phyloP scores from a whole-genome alignment of 768 basidiomycete species.

The Hygrophorus russula region DNA sequence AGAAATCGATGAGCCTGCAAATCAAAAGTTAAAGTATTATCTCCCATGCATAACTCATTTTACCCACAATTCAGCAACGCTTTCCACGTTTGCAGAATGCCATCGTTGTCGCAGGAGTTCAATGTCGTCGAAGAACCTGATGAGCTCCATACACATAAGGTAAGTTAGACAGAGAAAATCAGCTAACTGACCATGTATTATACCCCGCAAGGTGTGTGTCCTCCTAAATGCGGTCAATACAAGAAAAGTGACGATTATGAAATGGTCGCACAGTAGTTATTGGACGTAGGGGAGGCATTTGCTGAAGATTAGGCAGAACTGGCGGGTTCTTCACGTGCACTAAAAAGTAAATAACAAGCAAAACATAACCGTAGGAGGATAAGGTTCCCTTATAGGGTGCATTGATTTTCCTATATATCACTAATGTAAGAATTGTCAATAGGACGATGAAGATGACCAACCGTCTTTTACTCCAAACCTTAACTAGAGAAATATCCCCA shows the following conservation, averaged over 20 bases:
- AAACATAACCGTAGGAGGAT: conserved; percentile 94
- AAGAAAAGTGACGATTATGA: background rate
- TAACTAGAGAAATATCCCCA: conserved; percentile 46
- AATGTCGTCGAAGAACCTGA: conserved; percentile 95
- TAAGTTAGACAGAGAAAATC: background rate
- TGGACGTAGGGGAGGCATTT: conserved; percentile 84
- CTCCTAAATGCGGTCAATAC: conserved; percentile 34
- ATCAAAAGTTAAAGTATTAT: conserved; percentile 6
- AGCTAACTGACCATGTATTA: conserved; percentile 58
- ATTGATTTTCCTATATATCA: conserved; percentile 75
- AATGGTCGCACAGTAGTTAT: conserved; percentile 54
- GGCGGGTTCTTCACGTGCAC: conserved; percentile 97
- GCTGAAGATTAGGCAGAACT: conserved; percentile 91
- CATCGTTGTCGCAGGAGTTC: conserved; percentile 85
- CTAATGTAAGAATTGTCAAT: conserved; percentile 4
- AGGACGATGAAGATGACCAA: conserved; percentile 17
- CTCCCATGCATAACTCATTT: background rate
- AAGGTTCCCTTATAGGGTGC: conserved; percentile 96
- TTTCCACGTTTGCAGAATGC: conserved; percentile 89
- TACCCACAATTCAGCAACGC: conserved; percentile 86
- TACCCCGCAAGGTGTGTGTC: conserved; percentile 71
- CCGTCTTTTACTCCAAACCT: conserved; percentile 98
- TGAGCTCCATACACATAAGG: conserved; percentile 11
- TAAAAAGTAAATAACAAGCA: conserved; percentile 96
- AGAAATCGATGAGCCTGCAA: conserved; percentile 88